Conservation (phyloP, 2,329 filamentous ascomycete species). For the Xylariomycetidae sp. region DNA sequence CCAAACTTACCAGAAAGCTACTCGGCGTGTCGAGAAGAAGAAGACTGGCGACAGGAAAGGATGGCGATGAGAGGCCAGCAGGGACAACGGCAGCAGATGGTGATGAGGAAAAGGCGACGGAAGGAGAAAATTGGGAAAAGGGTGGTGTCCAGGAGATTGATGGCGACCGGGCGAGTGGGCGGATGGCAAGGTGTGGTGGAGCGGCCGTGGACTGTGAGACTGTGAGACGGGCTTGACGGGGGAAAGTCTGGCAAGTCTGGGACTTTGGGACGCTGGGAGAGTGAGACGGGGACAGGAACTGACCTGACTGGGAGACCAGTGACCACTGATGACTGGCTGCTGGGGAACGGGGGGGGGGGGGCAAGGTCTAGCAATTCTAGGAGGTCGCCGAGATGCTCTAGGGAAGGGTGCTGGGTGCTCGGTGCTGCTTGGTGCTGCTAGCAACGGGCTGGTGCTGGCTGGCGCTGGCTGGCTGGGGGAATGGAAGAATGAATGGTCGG, state of each 20-base stretch:
- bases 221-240: neutral
- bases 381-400: too few species aligned
- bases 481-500: too few species aligned
- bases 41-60: conserved; percentile 13
- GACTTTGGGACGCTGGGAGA: too few species aligned
- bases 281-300: too few species aligned
- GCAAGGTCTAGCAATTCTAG: too few species aligned
- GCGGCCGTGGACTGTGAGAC: conserved; percentile 8
- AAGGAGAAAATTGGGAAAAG: conserved; percentile 26
- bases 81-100: conserved; percentile 10
- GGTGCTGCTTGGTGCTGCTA: too few species aligned
- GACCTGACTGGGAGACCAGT: too few species aligned
- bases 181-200: conserved; percentile 16
- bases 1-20: conserved; percentile 5
- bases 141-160: conserved; percentile 24
- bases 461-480: too few species aligned
- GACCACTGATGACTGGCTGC: too few species aligned
- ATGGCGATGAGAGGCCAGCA: conserved; percentile 14
- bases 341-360: too few species aligned
- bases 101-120: conserved; percentile 17
- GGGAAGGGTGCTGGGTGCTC: too few species aligned
- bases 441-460: too few species aligned
- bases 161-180: conserved; percentile 20
- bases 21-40: conserved; percentile 1
- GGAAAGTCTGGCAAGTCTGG: neutral